phyloP scores from a whole-genome alignment of 2,329 filamentous ascomycete species.

The Elsinoe batatas region DNA sequence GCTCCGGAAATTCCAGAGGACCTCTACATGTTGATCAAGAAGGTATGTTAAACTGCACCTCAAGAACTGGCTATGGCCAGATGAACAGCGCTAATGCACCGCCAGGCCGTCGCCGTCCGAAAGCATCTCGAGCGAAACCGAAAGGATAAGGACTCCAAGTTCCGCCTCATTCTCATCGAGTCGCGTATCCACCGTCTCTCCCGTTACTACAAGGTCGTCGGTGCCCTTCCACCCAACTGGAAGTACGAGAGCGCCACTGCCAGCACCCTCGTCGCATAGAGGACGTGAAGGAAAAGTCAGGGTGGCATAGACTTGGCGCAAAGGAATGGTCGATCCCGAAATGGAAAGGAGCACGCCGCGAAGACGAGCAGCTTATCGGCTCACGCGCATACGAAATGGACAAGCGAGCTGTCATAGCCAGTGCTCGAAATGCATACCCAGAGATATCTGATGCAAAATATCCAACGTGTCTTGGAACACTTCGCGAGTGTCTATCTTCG shows the following conservation, averaged over 20 bases:
- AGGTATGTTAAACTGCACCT: slow-evolving; percentile 52
- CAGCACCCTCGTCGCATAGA: slow-evolving; percentile 85
- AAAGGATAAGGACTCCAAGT: slow-evolving; percentile 99
- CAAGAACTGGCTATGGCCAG: neutral
- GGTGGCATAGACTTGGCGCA: neutral
- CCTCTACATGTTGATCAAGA: slow-evolving; percentile 99
- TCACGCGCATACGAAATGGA: neutral
- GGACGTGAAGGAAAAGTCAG: slow-evolving; percentile 18
- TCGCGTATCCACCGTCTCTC: slow-evolving; percentile 99
- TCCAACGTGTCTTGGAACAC: neutral
- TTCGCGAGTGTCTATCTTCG: neutral
- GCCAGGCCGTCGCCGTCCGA: slow-evolving; percentile 87
- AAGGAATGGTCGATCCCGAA: neutral
- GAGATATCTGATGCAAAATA: slow-evolving; percentile 3
- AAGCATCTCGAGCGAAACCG: slow-evolving; percentile 99
- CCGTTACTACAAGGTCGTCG: slow-evolving; percentile 98
- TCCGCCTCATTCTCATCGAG: slow-evolving; percentile 99
- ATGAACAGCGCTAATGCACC: neutral
- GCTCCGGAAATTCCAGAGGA: slow-evolving; percentile 98
- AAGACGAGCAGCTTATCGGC: neutral
- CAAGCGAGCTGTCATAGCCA: neutral
- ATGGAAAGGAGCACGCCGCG: neutral
- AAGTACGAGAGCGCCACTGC: slow-evolving; percentile 98
- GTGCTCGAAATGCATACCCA: slow-evolving; percentile 11
- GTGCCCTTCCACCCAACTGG: slow-evolving; percentile 81